phyloP scores from a whole-genome alignment of 768 basidiomycete species.

The Hygrocybe coccinea region DNA sequence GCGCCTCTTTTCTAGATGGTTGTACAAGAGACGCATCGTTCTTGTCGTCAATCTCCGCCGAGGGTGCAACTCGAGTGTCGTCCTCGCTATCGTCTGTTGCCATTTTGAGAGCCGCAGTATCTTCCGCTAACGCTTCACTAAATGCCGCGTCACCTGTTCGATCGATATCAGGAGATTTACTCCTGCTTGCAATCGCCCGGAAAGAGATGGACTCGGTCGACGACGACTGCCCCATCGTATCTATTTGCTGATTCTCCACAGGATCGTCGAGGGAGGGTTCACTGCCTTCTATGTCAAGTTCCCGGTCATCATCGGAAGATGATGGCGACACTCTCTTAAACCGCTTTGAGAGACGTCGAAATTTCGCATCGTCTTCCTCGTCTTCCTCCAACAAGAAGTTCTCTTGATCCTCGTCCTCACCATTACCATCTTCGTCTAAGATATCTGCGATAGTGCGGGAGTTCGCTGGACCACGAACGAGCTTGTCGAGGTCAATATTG shows the following conservation, averaged over 20 bases:
- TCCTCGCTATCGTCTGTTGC: constrained; percentile 3
- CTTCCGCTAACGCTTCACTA: constrained; percentile 31
- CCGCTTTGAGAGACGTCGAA: constrained; percentile 28
- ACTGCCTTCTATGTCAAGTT: constrained; percentile 14
- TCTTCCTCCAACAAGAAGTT: constrained; percentile 35
- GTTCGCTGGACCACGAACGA: constrained; percentile 39
- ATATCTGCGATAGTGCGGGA: constrained; percentile 32
- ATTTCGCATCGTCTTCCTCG: constrained; percentile 19
- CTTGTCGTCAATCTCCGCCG: background rate
- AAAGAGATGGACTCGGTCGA: constrained; percentile 20
- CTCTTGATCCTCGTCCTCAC: constrained; percentile 34
- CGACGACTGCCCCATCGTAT: background rate
- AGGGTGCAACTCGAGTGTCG: background rate
- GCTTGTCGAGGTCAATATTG: constrained; percentile 31
- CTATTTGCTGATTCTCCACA: background rate
- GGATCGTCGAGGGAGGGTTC: background rate
- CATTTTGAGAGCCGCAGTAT: constrained; percentile 22
- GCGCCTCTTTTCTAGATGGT: background rate
- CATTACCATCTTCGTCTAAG: constrained; percentile 37
- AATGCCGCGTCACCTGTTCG: constrained; percentile 32
- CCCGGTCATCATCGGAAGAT: constrained; percentile 36
- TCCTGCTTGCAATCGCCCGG: constrained; percentile 26
- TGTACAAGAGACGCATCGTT: background rate
- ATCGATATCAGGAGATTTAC: constrained; percentile 32
- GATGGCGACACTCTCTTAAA: constrained; percentile 21